phyloP scores from a whole-genome alignment of 192 early-diverging fungal species.

The Geranomyces michiganensis region DNA sequence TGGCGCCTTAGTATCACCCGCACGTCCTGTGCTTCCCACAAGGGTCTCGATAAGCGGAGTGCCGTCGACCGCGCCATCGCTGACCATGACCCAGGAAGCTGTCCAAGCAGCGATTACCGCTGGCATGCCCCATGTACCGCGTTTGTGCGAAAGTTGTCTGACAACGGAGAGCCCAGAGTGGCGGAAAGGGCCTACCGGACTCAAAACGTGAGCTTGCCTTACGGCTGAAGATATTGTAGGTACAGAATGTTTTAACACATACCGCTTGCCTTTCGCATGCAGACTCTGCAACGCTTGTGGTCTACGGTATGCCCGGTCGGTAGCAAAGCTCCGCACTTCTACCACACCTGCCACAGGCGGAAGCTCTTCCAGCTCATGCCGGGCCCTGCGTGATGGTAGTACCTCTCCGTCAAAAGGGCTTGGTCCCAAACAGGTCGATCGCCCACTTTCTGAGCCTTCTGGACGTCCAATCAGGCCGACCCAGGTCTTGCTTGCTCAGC shows the following conservation, averaged over 20 bases:
- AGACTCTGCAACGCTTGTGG: slow-evolving; percentile 29
- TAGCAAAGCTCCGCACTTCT: slow-evolving; percentile 16
- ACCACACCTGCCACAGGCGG: not conserved
- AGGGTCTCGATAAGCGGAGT: not conserved
- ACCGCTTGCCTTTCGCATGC: not conserved
- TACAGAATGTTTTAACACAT: not conserved
- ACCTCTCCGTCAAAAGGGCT: too few relatives aligned
- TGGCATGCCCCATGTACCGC: not conserved
- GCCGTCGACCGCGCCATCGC: not conserved
- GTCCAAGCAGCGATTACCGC: not conserved
- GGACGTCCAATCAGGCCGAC: not conserved
- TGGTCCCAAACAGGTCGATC: not conserved
- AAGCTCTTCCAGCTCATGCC: not conserved
- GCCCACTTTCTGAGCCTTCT: not conserved
- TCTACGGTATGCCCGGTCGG: slow-evolving; percentile 17
- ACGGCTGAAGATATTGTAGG: not conserved
- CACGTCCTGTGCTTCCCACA: not conserved
- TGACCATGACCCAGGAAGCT: not conserved
- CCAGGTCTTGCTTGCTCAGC: not conserved
- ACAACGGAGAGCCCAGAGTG: slow-evolving; percentile 23
- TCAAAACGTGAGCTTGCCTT: slow-evolving; percentile 12
- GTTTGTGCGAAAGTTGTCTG: slow-evolving; percentile 18
- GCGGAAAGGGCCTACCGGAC: slow-evolving; percentile 20
- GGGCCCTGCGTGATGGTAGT: not conserved
- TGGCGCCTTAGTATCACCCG: too few relatives aligned